phyloP scores from a whole-genome alignment of 2,329 filamentous ascomycete species.

The Xylaria sp. region DNA sequence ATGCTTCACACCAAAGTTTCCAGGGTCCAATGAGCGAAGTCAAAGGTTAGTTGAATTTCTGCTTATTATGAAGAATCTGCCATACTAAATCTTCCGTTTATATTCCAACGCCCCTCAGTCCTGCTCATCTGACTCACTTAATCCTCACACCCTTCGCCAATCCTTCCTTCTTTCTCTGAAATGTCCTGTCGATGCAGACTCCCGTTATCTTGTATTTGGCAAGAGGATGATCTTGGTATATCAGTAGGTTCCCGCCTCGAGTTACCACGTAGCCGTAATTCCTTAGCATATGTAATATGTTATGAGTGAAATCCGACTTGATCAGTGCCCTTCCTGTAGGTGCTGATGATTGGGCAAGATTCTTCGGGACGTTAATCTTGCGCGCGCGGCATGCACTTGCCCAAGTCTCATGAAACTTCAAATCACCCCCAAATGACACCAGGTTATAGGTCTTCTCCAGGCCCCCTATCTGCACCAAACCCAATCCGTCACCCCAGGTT shows the following conservation, averaged over 20 bases:
- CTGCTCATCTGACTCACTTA: background rate
- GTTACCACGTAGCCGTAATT: slow-evolving; percentile 35
- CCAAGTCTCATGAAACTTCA: slow-evolving; percentile 34
- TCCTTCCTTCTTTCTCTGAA: slow-evolving; percentile 17
- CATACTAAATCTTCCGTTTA: background rate
- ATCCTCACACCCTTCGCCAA: slow-evolving; percentile 10
- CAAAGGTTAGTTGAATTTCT: no score
- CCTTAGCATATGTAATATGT: slow-evolving; percentile 23
- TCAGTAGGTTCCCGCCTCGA: slow-evolving; percentile 32
- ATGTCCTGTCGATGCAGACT: slow-evolving; percentile 31
- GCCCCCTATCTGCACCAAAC: slow-evolving; percentile 46
- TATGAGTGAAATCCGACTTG: slow-evolving; percentile 44
- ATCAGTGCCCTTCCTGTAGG: slow-evolving; percentile 43
- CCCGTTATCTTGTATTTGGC: slow-evolving; percentile 32
- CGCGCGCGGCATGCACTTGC: slow-evolving; percentile 38
- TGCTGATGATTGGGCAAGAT: slow-evolving; percentile 10
- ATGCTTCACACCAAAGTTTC: no score
- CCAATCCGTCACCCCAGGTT: slow-evolving; percentile 42
- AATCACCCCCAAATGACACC: slow-evolving; percentile 42
- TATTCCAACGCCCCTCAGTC: background rate
- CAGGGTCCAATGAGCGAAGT: no score
- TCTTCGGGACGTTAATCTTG: slow-evolving; percentile 11
- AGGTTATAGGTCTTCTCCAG: slow-evolving; percentile 43
- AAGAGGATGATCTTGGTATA: slow-evolving; percentile 22
- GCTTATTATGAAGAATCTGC: no score